phyloP scores from a whole-genome alignment of 1,139 yeast species.

The Sugiyamaella japonica region DNA sequence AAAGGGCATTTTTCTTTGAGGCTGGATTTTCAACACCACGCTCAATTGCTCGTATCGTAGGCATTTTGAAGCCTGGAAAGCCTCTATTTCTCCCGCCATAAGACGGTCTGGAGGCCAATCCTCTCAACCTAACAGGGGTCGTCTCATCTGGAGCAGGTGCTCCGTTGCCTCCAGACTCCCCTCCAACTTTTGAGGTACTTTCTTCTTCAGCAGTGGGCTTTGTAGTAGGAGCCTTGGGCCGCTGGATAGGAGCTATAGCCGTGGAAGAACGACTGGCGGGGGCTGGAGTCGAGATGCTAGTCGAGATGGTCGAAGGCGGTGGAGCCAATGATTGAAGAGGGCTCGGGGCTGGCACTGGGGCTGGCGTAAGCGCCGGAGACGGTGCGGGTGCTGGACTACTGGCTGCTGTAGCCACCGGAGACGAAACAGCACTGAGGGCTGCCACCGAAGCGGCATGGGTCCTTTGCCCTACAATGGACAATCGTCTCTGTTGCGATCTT shows the following conservation, averaged over 20 bases:
- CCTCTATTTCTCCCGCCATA: conserved; percentile 14
- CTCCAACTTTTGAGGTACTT: neutral
- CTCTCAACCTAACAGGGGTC: conserved; percentile 10
- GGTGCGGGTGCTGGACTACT: conserved; percentile 1
- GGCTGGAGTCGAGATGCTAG: conserved; percentile 4
- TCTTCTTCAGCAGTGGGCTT: neutral
- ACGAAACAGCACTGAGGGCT: conserved; percentile 11
- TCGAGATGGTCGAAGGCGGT: neutral
- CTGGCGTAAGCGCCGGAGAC: neutral
- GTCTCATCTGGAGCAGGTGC: neutral
- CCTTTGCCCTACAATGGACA: conserved; percentile 21
- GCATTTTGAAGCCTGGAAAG: conserved; percentile 8
- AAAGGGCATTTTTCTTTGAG: neutral
- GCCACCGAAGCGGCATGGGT: conserved; percentile 15
- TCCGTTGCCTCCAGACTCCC: neutral
- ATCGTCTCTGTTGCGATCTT: conserved; percentile 27
- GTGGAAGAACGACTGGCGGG: conserved; percentile 10
- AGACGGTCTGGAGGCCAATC: conserved; percentile 10
- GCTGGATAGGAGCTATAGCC: conserved; percentile 7
- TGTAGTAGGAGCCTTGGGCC: neutral
- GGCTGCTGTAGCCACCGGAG: neutral
- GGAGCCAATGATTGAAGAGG: neutral
- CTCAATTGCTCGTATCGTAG: conserved; percentile 7
- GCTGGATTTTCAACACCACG: neutral
- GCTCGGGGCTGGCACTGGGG: neutral